Conservation (phyloP, 331 rosid genomes). For the Telfairia occidentalis region DNA sequence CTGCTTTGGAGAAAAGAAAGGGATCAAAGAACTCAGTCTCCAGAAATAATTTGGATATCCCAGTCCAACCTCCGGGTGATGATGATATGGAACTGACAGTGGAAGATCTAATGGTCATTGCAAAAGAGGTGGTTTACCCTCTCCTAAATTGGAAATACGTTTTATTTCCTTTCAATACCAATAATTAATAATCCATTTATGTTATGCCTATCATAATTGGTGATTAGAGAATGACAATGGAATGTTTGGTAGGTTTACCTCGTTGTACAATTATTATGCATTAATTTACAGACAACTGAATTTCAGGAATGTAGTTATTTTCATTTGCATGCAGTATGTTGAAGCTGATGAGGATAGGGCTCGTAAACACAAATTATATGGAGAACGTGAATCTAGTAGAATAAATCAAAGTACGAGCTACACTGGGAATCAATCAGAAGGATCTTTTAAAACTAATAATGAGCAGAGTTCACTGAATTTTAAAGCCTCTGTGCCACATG, state of each 20-base stretch:
- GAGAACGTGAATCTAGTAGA: conserved; percentile 24
- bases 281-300: background rate
- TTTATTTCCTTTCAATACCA: background rate
- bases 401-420: conserved; percentile 11
- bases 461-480: conserved; percentile 11
- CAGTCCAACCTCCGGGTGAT: conserved; percentile 24
- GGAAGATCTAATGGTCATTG: conserved; percentile 56
- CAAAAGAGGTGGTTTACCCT: conserved; percentile 43
- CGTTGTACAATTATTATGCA: background rate
- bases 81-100: conserved; percentile 49
- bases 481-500: conserved; percentile 18
- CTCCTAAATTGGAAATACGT: conserved; percentile 4
- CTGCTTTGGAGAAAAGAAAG: conserved; percentile 19
- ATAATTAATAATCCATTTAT: background rate
- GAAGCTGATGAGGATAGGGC: conserved; percentile 27
- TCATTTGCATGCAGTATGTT: conserved; percentile 44
- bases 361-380: conserved; percentile 14
- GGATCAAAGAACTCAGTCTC: conserved; percentile 17
- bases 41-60: conserved; percentile 18
- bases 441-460: conserved; percentile 16
- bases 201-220: background rate
- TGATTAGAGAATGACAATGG: background rate
- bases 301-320: background rate
- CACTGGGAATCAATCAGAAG: conserved; percentile 15
- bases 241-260: background rate